Evolutionary conservation across 208 protist genomes (phyloP), one percentile per base, ranked within the genome.

Genomic region (Leishmania major): DNA sequence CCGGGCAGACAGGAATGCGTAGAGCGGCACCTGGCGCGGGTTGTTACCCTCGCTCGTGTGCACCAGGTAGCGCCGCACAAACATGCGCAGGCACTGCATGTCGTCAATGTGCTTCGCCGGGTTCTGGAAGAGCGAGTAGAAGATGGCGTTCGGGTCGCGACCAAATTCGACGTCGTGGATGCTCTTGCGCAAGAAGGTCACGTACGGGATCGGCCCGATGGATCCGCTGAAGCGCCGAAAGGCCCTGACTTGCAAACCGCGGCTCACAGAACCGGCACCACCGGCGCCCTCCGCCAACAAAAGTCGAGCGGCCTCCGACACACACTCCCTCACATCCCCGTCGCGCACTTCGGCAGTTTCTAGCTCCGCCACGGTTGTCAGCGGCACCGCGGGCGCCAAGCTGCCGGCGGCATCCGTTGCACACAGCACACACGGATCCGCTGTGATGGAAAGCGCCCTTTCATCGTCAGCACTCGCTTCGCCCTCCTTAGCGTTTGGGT

Each of bases 21-120:
- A 87, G 37, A 97, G 84, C 43, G 88, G 83, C 69, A 95, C 87
- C 67, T 92, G 87, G 8, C 86, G 89, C n/a, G 87, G 87, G 78
- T 96, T 96, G 82, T 96, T 97, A 47, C 84, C 83, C 77, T 96
- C 87, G 84, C 83, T 86, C 51, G 91, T 93, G 81, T 94, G 91
- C 45, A 97, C 92, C 57, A 97, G 85, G 83, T 94, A 97, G 71
- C 94, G 92, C 10, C 94, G 88, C 1, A 87, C 84, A 80, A 95
- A 94, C 94, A 97, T 97, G 53, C 94, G 91, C 60, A 97, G 86
- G 77, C 84, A 93, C 87, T 97, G 92, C 87, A 95, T 90, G 80
- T 97, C 94, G 80, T 92, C 87, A 40, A 89, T 62, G 31, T 57
- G 15, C 79, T 83, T 87, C 5, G 78, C 82, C 0, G 92, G 91